A percentile compares a stretch with the other conserved stretches of the same genome.
Conservation (phyloP, 179 eudicot genomes). For the Silene vulgaris region DNA sequence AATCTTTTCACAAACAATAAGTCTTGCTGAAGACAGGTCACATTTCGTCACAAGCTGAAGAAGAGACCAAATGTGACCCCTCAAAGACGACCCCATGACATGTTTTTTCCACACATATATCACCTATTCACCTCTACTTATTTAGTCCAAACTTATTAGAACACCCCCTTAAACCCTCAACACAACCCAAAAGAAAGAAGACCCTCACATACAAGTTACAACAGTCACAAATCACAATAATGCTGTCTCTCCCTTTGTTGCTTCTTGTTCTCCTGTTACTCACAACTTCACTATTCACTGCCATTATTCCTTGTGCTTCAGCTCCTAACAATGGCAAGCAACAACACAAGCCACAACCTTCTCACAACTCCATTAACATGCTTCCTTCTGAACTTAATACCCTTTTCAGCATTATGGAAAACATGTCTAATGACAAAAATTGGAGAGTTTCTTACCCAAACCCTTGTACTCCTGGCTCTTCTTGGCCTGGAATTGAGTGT, state of each 20-base stretch:
- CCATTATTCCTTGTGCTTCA: slow-evolving; percentile 22
- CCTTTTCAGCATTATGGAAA: slow-evolving; percentile 58
- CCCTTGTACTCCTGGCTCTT: slow-evolving; percentile 54
- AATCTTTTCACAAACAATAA: no score
- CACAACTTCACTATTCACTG: slow-evolving; percentile 18
- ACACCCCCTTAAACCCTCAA: slow-evolving; percentile 1
- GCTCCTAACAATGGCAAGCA: slow-evolving; percentile 25
- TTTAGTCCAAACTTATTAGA: slow-evolving; percentile 6
- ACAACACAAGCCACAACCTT: slow-evolving; percentile 11
- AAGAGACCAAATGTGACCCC: no score
- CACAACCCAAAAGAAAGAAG: neutral
- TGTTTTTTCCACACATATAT: neutral
- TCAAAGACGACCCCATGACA: no score
- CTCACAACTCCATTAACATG: slow-evolving; percentile 29
- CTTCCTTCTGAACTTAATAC: slow-evolving; percentile 51
- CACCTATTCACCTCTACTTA: neutral
- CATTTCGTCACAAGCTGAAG: no score
- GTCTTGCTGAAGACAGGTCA: no score
- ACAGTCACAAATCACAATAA: slow-evolving; percentile 17
- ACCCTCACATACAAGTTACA: neutral
- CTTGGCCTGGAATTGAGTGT: slow-evolving; percentile 78
- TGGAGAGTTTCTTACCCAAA: slow-evolving; percentile 56
- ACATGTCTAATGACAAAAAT: slow-evolving; percentile 49
- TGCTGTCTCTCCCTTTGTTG: slow-evolving; percentile 24
- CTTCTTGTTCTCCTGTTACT: slow-evolving; percentile 30